phyloP scores from a whole-genome alignment of 2,329 filamentous ascomycete genomes.

The Epichloe bromicola region DNA sequence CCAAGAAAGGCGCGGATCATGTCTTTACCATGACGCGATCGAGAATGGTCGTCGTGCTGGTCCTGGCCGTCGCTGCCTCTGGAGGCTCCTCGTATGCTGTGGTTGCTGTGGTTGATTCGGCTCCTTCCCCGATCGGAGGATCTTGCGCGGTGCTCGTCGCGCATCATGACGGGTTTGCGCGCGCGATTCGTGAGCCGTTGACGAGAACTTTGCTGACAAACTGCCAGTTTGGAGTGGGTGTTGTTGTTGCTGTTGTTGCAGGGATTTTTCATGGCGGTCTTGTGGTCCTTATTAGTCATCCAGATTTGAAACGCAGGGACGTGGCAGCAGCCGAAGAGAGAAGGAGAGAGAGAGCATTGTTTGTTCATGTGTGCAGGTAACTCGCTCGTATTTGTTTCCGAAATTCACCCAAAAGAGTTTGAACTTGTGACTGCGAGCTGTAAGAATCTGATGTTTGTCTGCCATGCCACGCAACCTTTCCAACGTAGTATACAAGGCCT shows the following conservation, averaged over 20 bases:
- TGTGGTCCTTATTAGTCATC: background rate
- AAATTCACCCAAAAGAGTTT: no score
- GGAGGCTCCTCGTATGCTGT: conserved; percentile 4
- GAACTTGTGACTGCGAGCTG: no score
- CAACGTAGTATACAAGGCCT: no score
- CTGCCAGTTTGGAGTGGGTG: no score
- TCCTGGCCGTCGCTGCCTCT: conserved; percentile 10
- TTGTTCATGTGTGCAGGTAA: no score
- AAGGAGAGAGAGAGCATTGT: no score
- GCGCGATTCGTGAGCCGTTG: background rate
- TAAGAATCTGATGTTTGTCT: no score
- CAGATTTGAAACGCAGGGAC: background rate
- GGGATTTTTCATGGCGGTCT: no score
- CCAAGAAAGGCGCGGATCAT: conserved; percentile 20
- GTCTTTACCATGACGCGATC: conserved; percentile 38
- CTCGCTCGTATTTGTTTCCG: no score
- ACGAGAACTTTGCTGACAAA: background rate
- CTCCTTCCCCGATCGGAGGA: conserved; percentile 17
- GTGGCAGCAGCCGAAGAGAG: no score
- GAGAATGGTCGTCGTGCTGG: conserved; percentile 28
- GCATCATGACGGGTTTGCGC: conserved; percentile 25
- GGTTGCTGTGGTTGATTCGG: conserved; percentile 2
- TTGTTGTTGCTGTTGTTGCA: no score
- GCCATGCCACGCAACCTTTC: no score
- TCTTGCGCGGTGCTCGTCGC: conserved; percentile 26